Evolutionary conservation across 352 stramenopile species (phyloP).

Genomic region (Phytophthora chlamydospora): DNA sequence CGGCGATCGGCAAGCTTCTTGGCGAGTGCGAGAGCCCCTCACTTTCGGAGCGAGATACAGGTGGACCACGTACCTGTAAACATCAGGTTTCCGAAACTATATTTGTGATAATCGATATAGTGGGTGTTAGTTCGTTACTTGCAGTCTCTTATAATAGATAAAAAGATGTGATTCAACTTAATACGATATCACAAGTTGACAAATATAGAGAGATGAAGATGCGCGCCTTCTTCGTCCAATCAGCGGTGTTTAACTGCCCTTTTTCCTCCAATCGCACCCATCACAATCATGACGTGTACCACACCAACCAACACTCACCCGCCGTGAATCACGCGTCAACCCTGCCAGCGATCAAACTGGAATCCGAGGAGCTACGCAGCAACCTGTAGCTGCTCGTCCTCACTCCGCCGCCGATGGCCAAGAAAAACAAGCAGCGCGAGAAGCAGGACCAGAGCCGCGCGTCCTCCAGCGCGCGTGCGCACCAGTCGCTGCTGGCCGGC

Average conservation of each 20-base stretch:
- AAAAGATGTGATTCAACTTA: too few species aligned
- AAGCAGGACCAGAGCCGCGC: constrained; percentile 84
- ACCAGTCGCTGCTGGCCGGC: constrained; percentile 59
- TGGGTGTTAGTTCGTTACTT: too few species aligned
- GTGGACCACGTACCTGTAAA: background rate
- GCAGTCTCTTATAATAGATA: too few species aligned
- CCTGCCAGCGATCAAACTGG: too few species aligned
- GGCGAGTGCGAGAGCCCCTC: constrained; percentile 26
- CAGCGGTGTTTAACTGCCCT: background rate
- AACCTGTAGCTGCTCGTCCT: too few species aligned
- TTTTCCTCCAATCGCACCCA: constrained; percentile 32
- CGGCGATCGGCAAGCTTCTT: constrained; percentile 15
- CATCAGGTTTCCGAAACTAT: background rate
- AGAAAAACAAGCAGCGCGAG: constrained; percentile 91
- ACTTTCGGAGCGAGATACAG: constrained; percentile 16
- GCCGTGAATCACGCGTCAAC: background rate
- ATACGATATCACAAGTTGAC: background rate
- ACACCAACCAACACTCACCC: constrained; percentile 34
- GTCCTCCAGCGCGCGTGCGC: constrained; percentile 80
- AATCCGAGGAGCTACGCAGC: too few species aligned
- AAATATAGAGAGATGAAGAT: background rate
- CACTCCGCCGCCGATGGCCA: constrained; percentile 35
- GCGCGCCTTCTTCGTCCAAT: constrained; percentile 15
- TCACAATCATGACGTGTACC: constrained; percentile 5
- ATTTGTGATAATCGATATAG: background rate